Evolutionary conservation across 805 yeast genomes (phyloP).

Genomic region (Ogataea degrootiae): DNA sequence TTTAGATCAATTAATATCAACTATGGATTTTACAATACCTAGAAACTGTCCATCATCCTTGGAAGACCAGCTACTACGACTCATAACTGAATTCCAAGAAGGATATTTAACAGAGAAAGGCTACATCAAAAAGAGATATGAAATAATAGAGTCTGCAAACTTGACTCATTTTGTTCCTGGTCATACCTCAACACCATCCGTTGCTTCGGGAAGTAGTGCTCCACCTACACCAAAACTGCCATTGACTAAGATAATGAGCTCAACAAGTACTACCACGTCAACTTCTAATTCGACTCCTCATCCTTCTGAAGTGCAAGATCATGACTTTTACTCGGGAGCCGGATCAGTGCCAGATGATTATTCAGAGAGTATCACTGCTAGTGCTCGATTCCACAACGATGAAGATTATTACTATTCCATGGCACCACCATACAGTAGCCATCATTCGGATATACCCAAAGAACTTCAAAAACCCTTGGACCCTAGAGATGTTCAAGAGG

Average conservation of each 20-base stretch:
- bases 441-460: constrained; percentile 17
- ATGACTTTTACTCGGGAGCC: constrained; percentile 4
- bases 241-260: constrained; percentile 7
- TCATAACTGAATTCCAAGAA: constrained; percentile 51
- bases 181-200: constrained; percentile 4
- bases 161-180: no score
- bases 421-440: neutral
- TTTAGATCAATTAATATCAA: neutral
- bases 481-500: constrained; percentile 47
- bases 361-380: constrained; percentile 8
- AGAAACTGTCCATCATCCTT: constrained; percentile 32
- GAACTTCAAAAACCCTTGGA: constrained; percentile 56
- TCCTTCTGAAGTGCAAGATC: constrained; percentile 12
- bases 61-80: constrained; percentile 35
- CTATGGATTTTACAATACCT: constrained; percentile 48
- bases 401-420: constrained; percentile 10
- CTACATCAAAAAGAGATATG: constrained; percentile 53
- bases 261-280: constrained; percentile 7
- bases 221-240: constrained; percentile 7
- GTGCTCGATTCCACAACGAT: constrained; percentile 9
- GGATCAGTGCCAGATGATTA: constrained; percentile 10
- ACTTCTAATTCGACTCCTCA: constrained; percentile 13
- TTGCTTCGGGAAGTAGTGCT: neutral
- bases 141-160: constrained; percentile 26
- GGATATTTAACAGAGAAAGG: constrained; percentile 76